Conservation (phyloP, 768 basidiomycete species). For the Phylloporus sp. region DNA sequence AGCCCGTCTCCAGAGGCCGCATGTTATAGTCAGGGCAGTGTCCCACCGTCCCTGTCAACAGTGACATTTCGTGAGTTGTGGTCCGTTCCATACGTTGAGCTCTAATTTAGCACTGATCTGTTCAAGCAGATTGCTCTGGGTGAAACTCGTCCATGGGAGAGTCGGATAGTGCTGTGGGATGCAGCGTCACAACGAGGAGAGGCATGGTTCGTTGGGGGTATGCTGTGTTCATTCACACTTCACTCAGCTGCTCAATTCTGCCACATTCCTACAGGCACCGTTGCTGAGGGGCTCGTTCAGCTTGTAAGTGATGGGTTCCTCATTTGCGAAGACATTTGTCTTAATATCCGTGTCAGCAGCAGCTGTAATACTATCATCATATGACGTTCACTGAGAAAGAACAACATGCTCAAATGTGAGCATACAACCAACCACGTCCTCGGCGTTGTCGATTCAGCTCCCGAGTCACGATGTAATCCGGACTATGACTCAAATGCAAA, state of each 20-base stretch:
- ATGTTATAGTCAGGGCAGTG: constrained; percentile 6
- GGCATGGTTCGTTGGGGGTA: constrained; percentile 75
- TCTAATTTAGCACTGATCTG: constrained; percentile 63
- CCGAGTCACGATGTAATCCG: constrained; percentile 57
- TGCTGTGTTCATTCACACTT: constrained; percentile 18
- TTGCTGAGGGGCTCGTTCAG: constrained; percentile 80
- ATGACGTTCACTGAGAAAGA: constrained; percentile 45
- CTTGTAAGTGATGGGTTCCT: constrained; percentile 44
- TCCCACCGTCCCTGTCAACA: constrained; percentile 51
- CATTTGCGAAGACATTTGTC: constrained; percentile 7
- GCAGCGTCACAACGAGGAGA: constrained; percentile 82
- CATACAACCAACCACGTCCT: not conserved
- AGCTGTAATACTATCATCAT: constrained; percentile 35
- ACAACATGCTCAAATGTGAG: constrained; percentile 69
- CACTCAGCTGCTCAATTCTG: constrained; percentile 3
- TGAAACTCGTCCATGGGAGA: constrained; percentile 19
- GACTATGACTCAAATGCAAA: constrained; percentile 49
- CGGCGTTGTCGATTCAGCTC: constrained; percentile 57
- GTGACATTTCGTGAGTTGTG: constrained; percentile 36
- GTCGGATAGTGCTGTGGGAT: constrained; percentile 51
- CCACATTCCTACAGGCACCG: constrained; percentile 45
- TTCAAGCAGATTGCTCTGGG: constrained; percentile 81
- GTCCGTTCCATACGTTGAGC: not conserved
- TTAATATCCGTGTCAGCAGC: constrained; percentile 48
- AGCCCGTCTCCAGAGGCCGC: constrained; percentile 27